Evolutionary conservation across 805 yeast species (phyloP), one percentile per base, ranked within the genome.

Genomic region (Yarrowia deformans): DNA sequence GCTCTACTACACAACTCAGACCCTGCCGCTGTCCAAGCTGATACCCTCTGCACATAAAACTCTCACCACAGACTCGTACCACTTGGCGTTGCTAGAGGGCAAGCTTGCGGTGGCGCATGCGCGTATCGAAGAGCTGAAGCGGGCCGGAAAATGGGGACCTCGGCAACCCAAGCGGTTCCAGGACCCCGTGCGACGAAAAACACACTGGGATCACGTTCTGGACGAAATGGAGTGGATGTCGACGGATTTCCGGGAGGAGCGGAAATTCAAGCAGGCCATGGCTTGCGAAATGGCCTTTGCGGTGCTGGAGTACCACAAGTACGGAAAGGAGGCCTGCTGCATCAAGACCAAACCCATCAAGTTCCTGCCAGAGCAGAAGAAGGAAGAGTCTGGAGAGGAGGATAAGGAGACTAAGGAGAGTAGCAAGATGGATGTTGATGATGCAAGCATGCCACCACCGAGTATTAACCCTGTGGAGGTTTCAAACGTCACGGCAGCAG

Each of bases 141-240:
- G 97, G 58, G 89, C 89, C 70, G 90, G 91, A 1, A 88, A 90
- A 74, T 95, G 99, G 98, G 89, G 97, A 29, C 81, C 95, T 67
- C 83, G 97, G 67, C 99, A 95, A 77, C 97, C 97, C 0, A 81
- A 84, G 67, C 84, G 85, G 71, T 89, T 83, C 74, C 75, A 82
- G 13, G 97, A 91, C 72, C 97, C 98, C 0, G 85, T 72, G 34
- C 72, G 82, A 18, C 72, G 74, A 40, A 80, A 81, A 39, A 80
- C 87, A 3, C 93, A 90, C 72, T 87, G 96, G 91, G 94, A 90
- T 73, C 79, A 84, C 70, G 71, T 94, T 32, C 71, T 95, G 6
- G 86, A 86, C 32, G 99, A 95, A 77, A 90, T 87, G 75, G 86
- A 86, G 70, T 92, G 97, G 97, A 84, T 93, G 87, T 86, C 92